phyloP scores from a whole-genome alignment of 306 rosid genomes.

The Abrus precatorius region DNA sequence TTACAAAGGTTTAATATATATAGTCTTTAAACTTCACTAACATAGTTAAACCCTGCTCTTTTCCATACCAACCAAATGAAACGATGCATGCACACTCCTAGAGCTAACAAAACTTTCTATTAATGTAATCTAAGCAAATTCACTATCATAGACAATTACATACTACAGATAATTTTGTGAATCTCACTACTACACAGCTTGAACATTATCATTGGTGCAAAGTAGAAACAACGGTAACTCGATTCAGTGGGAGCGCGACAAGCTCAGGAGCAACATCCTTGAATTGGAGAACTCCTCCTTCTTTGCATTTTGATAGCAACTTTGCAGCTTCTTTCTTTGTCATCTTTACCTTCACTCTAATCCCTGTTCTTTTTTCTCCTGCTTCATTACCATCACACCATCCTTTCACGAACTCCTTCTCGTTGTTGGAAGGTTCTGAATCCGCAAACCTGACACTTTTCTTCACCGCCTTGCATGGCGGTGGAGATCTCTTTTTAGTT shows the following conservation, averaged over 20 bases:
- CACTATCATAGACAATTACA: neutral
- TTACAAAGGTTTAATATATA: no score
- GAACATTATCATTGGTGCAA: neutral
- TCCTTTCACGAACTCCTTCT: slow-evolving; percentile 10
- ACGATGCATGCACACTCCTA: no score
- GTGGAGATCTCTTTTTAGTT: slow-evolving; percentile 14
- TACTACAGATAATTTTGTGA: neutral
- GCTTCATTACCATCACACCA: neutral
- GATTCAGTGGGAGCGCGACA: slow-evolving; percentile 43
- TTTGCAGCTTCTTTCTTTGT: slow-evolving; percentile 75
- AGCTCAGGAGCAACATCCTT: slow-evolving; percentile 62
- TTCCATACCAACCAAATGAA: no score
- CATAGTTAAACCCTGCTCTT: no score
- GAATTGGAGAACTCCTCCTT: slow-evolving; percentile 67
- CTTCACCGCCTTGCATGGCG: slow-evolving; percentile 40
- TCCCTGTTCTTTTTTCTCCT: slow-evolving; percentile 29
- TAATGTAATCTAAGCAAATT: neutral
- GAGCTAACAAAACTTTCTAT: neutral
- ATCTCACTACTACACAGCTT: neutral
- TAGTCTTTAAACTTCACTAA: no score
- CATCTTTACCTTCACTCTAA: slow-evolving; percentile 76
- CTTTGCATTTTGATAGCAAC: slow-evolving; percentile 64
- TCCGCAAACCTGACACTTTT: slow-evolving; percentile 45
- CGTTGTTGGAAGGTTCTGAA: slow-evolving; percentile 47
- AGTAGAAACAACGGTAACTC: slow-evolving; percentile 44